phyloP scores from a whole-genome alignment of 805 yeast species.

The Candida germanica region DNA sequence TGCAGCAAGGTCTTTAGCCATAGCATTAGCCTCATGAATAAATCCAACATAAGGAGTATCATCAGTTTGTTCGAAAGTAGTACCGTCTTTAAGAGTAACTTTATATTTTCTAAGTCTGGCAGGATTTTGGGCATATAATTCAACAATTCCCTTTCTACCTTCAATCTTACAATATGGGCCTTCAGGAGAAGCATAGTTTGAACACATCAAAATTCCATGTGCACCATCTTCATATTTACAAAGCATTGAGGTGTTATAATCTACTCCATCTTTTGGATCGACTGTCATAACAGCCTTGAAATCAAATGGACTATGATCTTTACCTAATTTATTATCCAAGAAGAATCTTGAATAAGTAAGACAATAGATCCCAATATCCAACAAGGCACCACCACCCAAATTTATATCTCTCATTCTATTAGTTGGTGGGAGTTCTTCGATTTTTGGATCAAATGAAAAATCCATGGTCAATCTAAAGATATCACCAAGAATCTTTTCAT shows the following conservation, averaged over 20 bases:
- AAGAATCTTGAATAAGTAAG: constrained; percentile 44
- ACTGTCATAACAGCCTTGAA: constrained; percentile 33
- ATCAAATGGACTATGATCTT: constrained; percentile 23
- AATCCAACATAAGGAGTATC: constrained; percentile 45
- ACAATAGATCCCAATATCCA: constrained; percentile 55
- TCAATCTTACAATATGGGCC: constrained; percentile 31
- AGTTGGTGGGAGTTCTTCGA: constrained; percentile 25
- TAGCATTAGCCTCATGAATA: constrained; percentile 55
- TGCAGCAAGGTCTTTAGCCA: constrained; percentile 41
- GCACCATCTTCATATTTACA: constrained; percentile 38
- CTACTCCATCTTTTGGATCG: constrained; percentile 37
- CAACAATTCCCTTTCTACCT: constrained; percentile 31
- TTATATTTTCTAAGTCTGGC: constrained; percentile 27
- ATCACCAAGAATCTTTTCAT: constrained; percentile 45
- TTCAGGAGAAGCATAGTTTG: constrained; percentile 25
- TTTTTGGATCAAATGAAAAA: constrained; percentile 34
- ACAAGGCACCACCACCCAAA: constrained; percentile 55
- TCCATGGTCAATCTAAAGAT: constrained; percentile 43
- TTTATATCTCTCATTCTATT: constrained; percentile 42
- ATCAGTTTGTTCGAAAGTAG: constrained; percentile 27
- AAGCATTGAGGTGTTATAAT: constrained; percentile 36
- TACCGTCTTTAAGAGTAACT: constrained; percentile 28
- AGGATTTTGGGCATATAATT: constrained; percentile 28
- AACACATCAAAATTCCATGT: constrained; percentile 37
- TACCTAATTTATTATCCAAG: constrained; percentile 32